Evolutionary conservation across 768 basidiomycete species (phyloP).

Genomic region (Amanita rubescens): DNA sequence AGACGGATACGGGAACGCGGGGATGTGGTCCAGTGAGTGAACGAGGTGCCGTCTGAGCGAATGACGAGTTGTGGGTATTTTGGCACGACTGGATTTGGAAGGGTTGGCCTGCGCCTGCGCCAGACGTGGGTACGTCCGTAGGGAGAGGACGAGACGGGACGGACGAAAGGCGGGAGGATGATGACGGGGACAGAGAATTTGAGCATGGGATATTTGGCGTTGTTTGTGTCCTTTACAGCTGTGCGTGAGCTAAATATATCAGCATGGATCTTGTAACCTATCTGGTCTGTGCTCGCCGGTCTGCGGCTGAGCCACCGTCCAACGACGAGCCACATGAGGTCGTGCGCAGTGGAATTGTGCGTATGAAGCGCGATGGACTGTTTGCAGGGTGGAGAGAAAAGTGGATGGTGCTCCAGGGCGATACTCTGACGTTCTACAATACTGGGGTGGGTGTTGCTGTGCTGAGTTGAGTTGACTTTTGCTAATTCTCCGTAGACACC

Average conservation of each 20-base stretch:
- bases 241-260: too few relatives aligned
- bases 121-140: slow-evolving; percentile 83
- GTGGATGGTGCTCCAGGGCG: slow-evolving; percentile 82
- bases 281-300: background rate
- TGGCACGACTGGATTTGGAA: slow-evolving; percentile 81
- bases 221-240: too few relatives aligned
- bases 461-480: too few relatives aligned
- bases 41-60: slow-evolving; percentile 83
- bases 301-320: background rate
- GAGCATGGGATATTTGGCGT: background rate
- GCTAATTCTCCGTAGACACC: too few relatives aligned
- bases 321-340: slow-evolving; percentile 26
- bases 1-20: slow-evolving; percentile 70
- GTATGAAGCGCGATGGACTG: slow-evolving; percentile 90
- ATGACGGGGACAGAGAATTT: background rate
- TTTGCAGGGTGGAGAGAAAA: slow-evolving; percentile 76
- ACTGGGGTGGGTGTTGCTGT: slow-evolving; percentile 60
- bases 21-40: slow-evolving; percentile 84
- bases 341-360: slow-evolving; percentile 66
- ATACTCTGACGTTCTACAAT: slow-evolving; percentile 77
- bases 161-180: background rate
- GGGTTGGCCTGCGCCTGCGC: slow-evolving; percentile 55
- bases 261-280: background rate
- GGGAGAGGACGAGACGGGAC: slow-evolving; percentile 58
- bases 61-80: slow-evolving; percentile 82